Percentiles rank a stretch among this genome's conserved stretches.
Evolutionary conservation across 129 eudicot genomes (phyloP).

Genomic region (Centaurea solstitialis): DNA sequence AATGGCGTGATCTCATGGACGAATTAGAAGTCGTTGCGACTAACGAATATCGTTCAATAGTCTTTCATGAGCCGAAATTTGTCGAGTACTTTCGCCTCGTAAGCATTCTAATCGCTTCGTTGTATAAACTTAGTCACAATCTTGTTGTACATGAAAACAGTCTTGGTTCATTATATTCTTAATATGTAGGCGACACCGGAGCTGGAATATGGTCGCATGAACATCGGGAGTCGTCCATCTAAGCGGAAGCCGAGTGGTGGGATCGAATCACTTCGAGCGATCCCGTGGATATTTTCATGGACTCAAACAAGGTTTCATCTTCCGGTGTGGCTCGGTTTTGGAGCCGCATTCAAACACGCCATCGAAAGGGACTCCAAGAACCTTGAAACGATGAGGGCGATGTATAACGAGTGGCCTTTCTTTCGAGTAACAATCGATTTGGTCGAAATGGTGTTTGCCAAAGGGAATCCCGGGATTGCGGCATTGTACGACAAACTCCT

Average conservation of each 20-base stretch:
- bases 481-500: conserved; percentile 74
- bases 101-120: conserved; percentile 25
- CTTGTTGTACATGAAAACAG: not conserved
- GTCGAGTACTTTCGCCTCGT: conserved; percentile 83
- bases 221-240: conserved; percentile 83
- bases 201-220: conserved; percentile 80
- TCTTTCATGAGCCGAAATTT: conserved; percentile 76
- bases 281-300: conserved; percentile 90
- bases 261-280: conserved; percentile 81
- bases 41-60: conserved; percentile 70
- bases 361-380: conserved; percentile 59
- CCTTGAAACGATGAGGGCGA: conserved; percentile 61
- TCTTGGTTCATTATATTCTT: not conserved
- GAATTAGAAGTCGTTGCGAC: conserved; percentile 82
- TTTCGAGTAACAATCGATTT: conserved; percentile 81
- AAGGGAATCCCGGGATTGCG: conserved; percentile 80
- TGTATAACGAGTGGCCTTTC: conserved; percentile 84
- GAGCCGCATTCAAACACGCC: conserved; percentile 61
- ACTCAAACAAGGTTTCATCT: conserved; percentile 82
- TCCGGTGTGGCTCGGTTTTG: conserved; percentile 88
- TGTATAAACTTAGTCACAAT: too few species aligned
- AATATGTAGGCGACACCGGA: conserved; percentile 72
- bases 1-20: conserved; percentile 77
- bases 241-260: conserved; percentile 87
- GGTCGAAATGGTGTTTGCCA: conserved; percentile 83